Evolutionary conservation across 352 stramenopile genomes (phyloP).

Genomic region (Globisporangium perplexum): DNA sequence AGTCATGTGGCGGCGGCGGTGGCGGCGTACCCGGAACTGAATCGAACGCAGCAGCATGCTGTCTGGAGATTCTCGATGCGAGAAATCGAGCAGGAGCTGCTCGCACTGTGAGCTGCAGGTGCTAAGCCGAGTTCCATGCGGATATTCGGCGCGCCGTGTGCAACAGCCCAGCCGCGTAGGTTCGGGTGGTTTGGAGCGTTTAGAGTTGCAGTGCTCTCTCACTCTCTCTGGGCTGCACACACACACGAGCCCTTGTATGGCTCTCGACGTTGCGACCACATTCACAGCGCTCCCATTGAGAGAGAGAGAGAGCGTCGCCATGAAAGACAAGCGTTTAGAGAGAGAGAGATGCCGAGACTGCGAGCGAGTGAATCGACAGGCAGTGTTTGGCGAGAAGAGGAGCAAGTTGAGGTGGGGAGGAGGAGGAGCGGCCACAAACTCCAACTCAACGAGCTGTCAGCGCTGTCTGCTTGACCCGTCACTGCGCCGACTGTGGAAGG

Average conservation of each 20-base stretch:
- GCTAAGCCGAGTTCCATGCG: no score
- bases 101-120: no score
- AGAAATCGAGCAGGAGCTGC: no score
- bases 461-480: constrained; percentile 1
- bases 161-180: no score
- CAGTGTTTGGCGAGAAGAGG: no score
- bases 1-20: not conserved
- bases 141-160: not conserved
- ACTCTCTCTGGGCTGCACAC: no score
- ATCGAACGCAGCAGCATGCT: not conserved
- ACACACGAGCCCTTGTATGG: no score
- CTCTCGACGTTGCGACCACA: no score
- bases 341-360: not conserved
- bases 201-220: no score
- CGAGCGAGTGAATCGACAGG: not conserved
- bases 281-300: no score
- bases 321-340: no score
- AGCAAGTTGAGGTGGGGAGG: not conserved
- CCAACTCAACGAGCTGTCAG: constrained; percentile 1
- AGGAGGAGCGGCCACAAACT: not conserved
- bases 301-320: not conserved
- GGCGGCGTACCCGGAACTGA: not conserved
- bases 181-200: no score
- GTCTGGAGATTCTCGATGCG: not conserved
- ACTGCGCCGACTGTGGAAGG: not conserved